These are phyloP conservation scores for Nakazawaea pomicola DNA, from an alignment of 805 yeast genomes.

Conservation along the genomic window DNA sequence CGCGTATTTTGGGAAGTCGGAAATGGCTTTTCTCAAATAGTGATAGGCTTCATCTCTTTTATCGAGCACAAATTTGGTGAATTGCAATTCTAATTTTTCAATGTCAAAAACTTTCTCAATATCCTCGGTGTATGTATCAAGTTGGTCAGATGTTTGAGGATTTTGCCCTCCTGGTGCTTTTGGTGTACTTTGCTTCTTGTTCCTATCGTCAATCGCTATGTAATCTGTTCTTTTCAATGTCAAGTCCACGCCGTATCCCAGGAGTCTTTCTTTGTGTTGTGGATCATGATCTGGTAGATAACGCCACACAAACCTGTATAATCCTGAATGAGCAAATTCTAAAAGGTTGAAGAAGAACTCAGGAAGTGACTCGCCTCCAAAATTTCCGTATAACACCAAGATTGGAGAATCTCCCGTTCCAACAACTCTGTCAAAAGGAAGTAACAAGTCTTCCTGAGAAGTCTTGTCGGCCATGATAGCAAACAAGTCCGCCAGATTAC, in stretches of 20 bases:
- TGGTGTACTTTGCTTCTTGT: conserved; percentile 25
- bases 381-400: conserved; percentile 64
- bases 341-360: conserved; percentile 55
- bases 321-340: conserved; percentile 56
- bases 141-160: conserved; percentile 12
- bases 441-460: conserved; percentile 17
- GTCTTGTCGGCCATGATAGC: conserved; percentile 62
- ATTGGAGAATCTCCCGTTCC: conserved; percentile 52
- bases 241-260: conserved; percentile 66
- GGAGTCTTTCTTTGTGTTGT: conserved; percentile 20
- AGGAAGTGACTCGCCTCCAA: conserved; percentile 42
- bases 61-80: conserved; percentile 34
- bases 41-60: conserved; percentile 28
- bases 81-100: conserved; percentile 32
- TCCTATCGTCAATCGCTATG: conserved; percentile 59
- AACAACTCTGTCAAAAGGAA: conserved; percentile 59
- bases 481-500: conserved; percentile 68
- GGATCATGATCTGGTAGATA: conserved; percentile 40
- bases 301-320: conserved; percentile 72
- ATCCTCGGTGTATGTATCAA: conserved; percentile 22
- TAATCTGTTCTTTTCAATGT: conserved; percentile 65
- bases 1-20: conserved; percentile 54
- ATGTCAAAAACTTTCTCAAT: conserved; percentile 29
- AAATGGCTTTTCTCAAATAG: conserved; percentile 33
- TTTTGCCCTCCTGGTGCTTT: too few species aligned